phyloP scores from a whole-genome alignment of 1,284 basidiomycete genomes.

The Melanopsichium pennsylvanicum region DNA sequence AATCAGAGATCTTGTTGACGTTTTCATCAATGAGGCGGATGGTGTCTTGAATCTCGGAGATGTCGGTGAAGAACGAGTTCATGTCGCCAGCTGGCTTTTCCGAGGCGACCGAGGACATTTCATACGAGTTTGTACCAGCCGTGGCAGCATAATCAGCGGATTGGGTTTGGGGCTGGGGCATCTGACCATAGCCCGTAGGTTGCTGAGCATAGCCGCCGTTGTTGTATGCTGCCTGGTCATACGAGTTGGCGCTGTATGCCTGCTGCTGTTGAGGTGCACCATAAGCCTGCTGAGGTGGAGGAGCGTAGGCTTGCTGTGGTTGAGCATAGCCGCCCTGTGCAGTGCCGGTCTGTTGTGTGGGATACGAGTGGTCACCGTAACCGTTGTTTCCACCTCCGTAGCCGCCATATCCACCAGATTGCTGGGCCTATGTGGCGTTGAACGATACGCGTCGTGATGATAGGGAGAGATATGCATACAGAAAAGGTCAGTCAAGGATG shows the following conservation, averaged over 20 bases:
- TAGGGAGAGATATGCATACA: no score
- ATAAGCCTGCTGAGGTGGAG: slow-evolving; percentile 23
- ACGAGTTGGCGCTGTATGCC: slow-evolving; percentile 25
- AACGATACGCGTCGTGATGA: no score
- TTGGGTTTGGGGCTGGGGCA: slow-evolving; percentile 28
- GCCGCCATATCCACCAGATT: slow-evolving; percentile 61
- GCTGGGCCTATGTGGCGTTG: slow-evolving; percentile 34
- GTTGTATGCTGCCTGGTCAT: slow-evolving; percentile 23
- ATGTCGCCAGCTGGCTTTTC: slow-evolving; percentile 48
- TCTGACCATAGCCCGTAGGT: slow-evolving; percentile 28
- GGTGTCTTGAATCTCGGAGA: slow-evolving; percentile 61
- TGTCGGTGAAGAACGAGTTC: slow-evolving; percentile 60
- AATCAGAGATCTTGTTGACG: slow-evolving; percentile 62
- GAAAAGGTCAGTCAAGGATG: slow-evolving; percentile 6
- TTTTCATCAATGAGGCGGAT: slow-evolving; percentile 64
- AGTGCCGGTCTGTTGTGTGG: slow-evolving; percentile 53
- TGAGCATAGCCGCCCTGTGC: slow-evolving; percentile 33
- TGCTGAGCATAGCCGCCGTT: slow-evolving; percentile 16
- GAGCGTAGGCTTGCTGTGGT: slow-evolving; percentile 16
- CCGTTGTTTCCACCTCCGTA: slow-evolving; percentile 61
- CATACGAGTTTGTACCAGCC: slow-evolving; percentile 31
- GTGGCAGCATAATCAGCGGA: slow-evolving; percentile 13
- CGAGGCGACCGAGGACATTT: slow-evolving; percentile 49
- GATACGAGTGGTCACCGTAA: slow-evolving; percentile 65
- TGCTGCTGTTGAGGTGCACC: slow-evolving; percentile 10